phyloP scores from a whole-genome alignment of 495 filamentous ascomycete genomes.

The Aspergillus kassunensis region DNA sequence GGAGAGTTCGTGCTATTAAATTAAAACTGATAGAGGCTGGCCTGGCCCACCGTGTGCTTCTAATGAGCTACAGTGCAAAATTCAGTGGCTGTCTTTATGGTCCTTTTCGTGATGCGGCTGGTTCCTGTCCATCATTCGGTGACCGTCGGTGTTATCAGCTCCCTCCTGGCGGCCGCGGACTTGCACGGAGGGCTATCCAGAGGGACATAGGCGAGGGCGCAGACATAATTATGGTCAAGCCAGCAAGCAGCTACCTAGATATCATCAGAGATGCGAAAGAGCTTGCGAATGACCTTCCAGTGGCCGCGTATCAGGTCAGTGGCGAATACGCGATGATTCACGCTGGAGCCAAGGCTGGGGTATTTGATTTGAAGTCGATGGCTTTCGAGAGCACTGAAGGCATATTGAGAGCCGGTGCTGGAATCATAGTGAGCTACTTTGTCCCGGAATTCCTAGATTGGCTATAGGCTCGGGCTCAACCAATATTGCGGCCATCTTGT shows the following conservation, averaged over 20 bases:
- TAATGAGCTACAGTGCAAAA: constrained; percentile 98
- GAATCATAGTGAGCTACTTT: constrained; percentile 91
- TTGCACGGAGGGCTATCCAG: constrained; percentile 85
- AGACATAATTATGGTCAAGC: constrained; percentile 99
- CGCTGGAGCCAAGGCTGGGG: constrained; percentile 89
- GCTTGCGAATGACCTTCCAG: constrained; percentile 79
- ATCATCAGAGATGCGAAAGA: constrained; percentile 96
- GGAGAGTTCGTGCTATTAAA: constrained; percentile 93
- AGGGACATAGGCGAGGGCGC: constrained; percentile 91
- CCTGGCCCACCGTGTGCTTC: constrained; percentile 78
- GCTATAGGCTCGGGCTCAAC: constrained; percentile 36
- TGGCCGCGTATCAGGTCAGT: constrained; percentile 94
- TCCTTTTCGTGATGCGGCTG: constrained; percentile 93
- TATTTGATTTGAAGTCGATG: constrained; percentile 96
- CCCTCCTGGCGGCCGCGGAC: constrained; percentile 84
- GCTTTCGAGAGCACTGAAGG: constrained; percentile 91
- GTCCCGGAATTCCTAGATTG: constrained; percentile 90
- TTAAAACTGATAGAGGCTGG: constrained; percentile 89
- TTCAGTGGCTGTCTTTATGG: constrained; percentile 96
- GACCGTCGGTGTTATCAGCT: constrained; percentile 96
- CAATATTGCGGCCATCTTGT: not conserved
- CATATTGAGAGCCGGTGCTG: constrained; percentile 87
- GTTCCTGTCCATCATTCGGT: constrained; percentile 86
- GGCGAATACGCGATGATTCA: constrained; percentile 99
- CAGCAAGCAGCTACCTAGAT: constrained; percentile 87